A percentile compares a stretch with the other conserved stretches of the same genome.
Conservation (phyloP, 345 rosid species). For the Salix purpurea region DNA sequence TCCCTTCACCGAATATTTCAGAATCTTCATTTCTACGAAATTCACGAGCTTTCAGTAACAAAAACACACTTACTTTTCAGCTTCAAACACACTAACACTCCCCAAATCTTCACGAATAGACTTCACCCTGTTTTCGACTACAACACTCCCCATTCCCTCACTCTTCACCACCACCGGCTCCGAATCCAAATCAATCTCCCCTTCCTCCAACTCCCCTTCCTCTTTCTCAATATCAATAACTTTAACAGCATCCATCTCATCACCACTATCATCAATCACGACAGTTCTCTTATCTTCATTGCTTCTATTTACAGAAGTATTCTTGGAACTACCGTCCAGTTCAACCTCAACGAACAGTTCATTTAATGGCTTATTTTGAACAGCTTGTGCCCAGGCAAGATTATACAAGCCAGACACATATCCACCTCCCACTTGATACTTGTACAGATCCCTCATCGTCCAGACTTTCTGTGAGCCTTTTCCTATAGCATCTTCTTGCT, state of each 20-base stretch:
- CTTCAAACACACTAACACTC: slow-evolving; percentile 47
- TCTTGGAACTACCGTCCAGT: slow-evolving; percentile 37
- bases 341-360: slow-evolving; percentile 56
- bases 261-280: slow-evolving; percentile 58
- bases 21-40: slow-evolving; percentile 1
- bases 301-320: slow-evolving; percentile 32
- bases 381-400: slow-evolving; percentile 97
- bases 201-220: slow-evolving; percentile 96
- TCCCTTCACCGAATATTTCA: neutral
- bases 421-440: slow-evolving; percentile 53
- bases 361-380: slow-evolving; percentile 72
- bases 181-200: slow-evolving; percentile 84
- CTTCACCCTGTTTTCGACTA: slow-evolving; percentile 34
- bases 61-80: slow-evolving; percentile 62
- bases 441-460: slow-evolving; percentile 70
- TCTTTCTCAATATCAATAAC: slow-evolving; percentile 48
- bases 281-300: slow-evolving; percentile 26
- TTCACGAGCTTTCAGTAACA: neutral
- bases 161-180: slow-evolving; percentile 18
- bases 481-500: slow-evolving; percentile 22
- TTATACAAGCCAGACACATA: slow-evolving; percentile 58
- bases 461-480: slow-evolving; percentile 55
- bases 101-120: slow-evolving; percentile 52
- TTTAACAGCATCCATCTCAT: slow-evolving; percentile 34
- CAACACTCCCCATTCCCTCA: slow-evolving; percentile 20